phyloP scores from a whole-genome alignment of 768 basidiomycete genomes.

The Boletus eberwhitei region DNA sequence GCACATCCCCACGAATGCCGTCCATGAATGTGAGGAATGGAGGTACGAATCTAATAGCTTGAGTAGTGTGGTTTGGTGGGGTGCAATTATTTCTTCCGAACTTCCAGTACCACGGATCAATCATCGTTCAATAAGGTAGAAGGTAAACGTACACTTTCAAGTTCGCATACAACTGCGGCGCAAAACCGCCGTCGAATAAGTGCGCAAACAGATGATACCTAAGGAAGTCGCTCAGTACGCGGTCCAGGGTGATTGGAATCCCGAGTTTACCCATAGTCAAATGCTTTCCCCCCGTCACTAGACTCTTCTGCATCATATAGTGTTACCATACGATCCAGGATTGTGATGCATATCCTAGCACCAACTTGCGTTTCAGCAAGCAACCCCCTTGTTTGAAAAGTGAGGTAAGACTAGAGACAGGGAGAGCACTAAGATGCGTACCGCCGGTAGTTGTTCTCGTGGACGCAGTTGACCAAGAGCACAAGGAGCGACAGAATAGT shows the following conservation, averaged over 20 bases:
- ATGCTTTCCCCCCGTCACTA: constrained; percentile 62
- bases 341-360: constrained; percentile 57
- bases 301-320: constrained; percentile 67
- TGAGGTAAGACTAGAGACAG: constrained; percentile 6
- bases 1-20: constrained; percentile 42
- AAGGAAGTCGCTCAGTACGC: constrained; percentile 10
- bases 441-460: constrained; percentile 54
- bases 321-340: constrained; percentile 71
- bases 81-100: constrained; percentile 67
- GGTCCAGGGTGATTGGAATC: not conserved
- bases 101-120: constrained; percentile 37
- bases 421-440: constrained; percentile 33
- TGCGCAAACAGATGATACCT: constrained; percentile 68
- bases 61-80: constrained; percentile 83
- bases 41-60: constrained; percentile 86
- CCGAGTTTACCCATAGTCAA: constrained; percentile 65
- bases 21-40: constrained; percentile 45
- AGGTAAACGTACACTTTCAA: constrained; percentile 53
- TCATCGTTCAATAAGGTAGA: not conserved
- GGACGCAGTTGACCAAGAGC: constrained; percentile 69
- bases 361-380: constrained; percentile 55
- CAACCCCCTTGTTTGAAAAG: constrained; percentile 36
- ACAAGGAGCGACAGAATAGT: constrained; percentile 62
- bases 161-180: constrained; percentile 56
- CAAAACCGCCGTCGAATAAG: constrained; percentile 56